Conservation (phyloP, 176 grass and related monocot genomes). For the Aegilops speltoides region DNA sequence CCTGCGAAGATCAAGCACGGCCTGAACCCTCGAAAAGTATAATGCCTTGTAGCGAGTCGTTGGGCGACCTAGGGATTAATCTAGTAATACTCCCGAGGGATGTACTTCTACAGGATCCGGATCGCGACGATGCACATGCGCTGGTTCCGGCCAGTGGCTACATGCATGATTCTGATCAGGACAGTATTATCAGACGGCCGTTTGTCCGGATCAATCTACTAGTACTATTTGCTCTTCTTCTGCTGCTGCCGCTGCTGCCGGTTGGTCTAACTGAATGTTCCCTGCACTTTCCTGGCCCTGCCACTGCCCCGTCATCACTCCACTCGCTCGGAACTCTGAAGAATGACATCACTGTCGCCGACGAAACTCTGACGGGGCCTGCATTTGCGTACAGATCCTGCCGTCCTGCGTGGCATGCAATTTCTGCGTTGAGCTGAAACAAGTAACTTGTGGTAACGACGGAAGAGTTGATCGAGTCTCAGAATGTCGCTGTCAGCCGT, state of each 20-base stretch:
- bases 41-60: neutral
- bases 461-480: too few relatives aligned
- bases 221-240: neutral
- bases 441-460: too few relatives aligned
- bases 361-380: too few relatives aligned
- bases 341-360: too few relatives aligned
- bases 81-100: neutral
- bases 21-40: too few relatives aligned
- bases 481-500: neutral
- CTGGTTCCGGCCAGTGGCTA: neutral
- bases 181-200: neutral
- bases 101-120: too few relatives aligned
- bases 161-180: neutral
- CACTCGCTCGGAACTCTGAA: too few relatives aligned
- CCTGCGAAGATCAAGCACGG: too few relatives aligned
- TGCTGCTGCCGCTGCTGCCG: neutral
- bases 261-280: slow-evolving; percentile 16
- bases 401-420: too few relatives aligned
- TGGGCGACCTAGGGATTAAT: neutral
- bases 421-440: too few relatives aligned
- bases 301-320: neutral
- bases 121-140: neutral
- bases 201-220: neutral
- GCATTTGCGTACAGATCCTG: too few relatives aligned
- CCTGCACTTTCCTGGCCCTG: neutral